phyloP scores from a whole-genome alignment of 768 basidiomycete species.

The Suillus tomentosus region DNA sequence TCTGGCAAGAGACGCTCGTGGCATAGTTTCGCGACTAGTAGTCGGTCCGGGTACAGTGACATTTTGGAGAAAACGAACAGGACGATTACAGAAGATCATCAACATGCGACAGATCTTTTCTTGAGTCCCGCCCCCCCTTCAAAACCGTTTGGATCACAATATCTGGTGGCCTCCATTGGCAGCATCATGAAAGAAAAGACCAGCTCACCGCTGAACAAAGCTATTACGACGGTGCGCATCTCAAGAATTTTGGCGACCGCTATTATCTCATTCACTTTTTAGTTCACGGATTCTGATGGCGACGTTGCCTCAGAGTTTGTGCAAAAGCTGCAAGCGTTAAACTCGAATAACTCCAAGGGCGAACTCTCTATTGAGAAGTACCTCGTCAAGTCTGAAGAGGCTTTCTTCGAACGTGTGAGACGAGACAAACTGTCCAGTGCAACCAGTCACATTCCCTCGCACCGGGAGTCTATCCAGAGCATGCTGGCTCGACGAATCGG shows the following conservation, averaged over 20 bases:
- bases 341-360: slow-evolving; percentile 84
- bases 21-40: slow-evolving; percentile 30
- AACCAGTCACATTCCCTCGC: slow-evolving; percentile 74
- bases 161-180: slow-evolving; percentile 79
- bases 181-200: slow-evolving; percentile 90
- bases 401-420: slow-evolving; percentile 88
- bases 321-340: slow-evolving; percentile 75
- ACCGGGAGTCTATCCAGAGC: slow-evolving; percentile 82
- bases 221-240: slow-evolving; percentile 77
- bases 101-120: slow-evolving; percentile 81
- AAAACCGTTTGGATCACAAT: slow-evolving; percentile 80
- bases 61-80: slow-evolving; percentile 87
- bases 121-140: slow-evolving; percentile 62
- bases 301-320: slow-evolving; percentile 90
- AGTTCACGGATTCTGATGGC: slow-evolving; percentile 95
- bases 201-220: slow-evolving; percentile 91
- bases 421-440: slow-evolving; percentile 87
- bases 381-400: slow-evolving; percentile 88
- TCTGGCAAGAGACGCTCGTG: slow-evolving; percentile 61
- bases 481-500: slow-evolving; percentile 77
- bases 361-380: slow-evolving; percentile 93
- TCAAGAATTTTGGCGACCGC: background rate
- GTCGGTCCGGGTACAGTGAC: slow-evolving; percentile 57
- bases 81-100: slow-evolving; percentile 28
- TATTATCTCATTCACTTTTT: slow-evolving; percentile 12